Evolutionary conservation across 495 filamentous ascomycete genomes (phyloP).

Genomic region (Letharia lupina): DNA sequence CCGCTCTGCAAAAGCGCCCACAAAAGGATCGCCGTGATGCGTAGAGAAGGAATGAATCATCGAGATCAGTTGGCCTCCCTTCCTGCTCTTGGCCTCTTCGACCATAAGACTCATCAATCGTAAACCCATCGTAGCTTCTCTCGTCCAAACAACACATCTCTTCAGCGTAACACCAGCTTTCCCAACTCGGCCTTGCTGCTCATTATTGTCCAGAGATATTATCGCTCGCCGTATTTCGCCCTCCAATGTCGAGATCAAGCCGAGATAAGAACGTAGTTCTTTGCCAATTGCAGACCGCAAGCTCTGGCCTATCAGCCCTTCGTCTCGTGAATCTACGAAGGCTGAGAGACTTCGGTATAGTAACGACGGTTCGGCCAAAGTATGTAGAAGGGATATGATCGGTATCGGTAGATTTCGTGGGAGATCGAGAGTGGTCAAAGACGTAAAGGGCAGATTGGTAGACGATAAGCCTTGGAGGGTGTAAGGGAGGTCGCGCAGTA

Average conservation of each 20-base stretch:
- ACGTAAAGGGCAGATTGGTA: constrained; percentile 66
- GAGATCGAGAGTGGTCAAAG: constrained; percentile 56
- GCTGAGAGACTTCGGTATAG: constrained; percentile 70
- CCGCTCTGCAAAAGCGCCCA: constrained; percentile 88
- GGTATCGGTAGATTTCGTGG: constrained; percentile 74
- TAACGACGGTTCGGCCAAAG: constrained; percentile 85
- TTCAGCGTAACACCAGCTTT: constrained; percentile 94
- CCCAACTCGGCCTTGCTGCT: constrained; percentile 57
- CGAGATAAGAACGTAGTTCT: constrained; percentile 83
- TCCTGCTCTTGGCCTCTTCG: constrained; percentile 78
- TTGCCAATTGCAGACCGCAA: constrained; percentile 78
- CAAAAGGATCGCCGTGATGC: constrained; percentile 91
- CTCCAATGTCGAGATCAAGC: constrained; percentile 88
- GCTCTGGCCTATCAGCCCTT: constrained; percentile 80
- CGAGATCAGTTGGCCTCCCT: constrained; percentile 88
- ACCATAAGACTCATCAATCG: constrained; percentile 91
- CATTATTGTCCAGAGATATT: constrained; percentile 54
- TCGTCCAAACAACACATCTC: constrained; percentile 92
- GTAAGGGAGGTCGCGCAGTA: constrained; percentile 86
- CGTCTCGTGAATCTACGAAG: constrained; percentile 68
- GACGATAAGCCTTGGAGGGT: constrained; percentile 92
- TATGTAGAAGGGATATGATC: constrained; percentile 78
- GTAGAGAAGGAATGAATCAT: constrained; percentile 88
- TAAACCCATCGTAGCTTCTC: constrained; percentile 93
- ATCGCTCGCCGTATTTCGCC: constrained; percentile 82